These are phyloP conservation scores for Myxozyma nipponensis DNA, from an alignment of 805 yeast species.

Conservation along the genomic window DNA sequence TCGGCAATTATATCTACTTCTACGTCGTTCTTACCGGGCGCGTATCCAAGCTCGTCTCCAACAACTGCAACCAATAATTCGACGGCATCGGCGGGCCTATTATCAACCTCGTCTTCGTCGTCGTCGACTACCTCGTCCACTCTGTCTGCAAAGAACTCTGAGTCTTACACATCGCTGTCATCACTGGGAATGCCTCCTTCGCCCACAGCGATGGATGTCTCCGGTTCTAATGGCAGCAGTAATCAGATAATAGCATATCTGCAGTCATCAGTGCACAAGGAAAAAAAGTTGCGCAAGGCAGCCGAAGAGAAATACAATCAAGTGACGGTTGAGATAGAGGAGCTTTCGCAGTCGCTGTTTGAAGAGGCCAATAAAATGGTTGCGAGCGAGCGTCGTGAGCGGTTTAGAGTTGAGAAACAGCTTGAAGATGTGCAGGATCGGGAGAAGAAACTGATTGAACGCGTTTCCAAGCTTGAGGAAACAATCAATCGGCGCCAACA, in stretches of 20 bases:
- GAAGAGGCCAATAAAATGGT: constrained; percentile 31
- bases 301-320: constrained; percentile 27
- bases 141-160: not conserved
- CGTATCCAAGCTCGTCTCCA: not conserved
- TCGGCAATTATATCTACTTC: constrained; percentile 15
- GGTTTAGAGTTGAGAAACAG: constrained; percentile 18
- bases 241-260: constrained; percentile 7
- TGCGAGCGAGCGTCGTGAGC: constrained; percentile 26
- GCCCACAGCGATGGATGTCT: constrained; percentile 2
- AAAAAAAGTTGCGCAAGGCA: constrained; percentile 23
- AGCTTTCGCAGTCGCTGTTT: constrained; percentile 27
- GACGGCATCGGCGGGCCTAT: constrained; percentile 12
- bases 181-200: constrained; percentile 4
- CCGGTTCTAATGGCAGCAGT: constrained; percentile 3
- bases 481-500: constrained; percentile 17
- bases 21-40: not conserved
- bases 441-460: constrained; percentile 11
- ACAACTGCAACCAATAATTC: not conserved
- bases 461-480: constrained; percentile 12
- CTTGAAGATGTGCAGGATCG: constrained; percentile 13
- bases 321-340: constrained; percentile 28
- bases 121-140: constrained; percentile 7
- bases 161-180: not conserved
- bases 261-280: constrained; percentile 13
- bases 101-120: constrained; percentile 7